A percentile compares a stretch with the other conserved stretches of the same genome.
These are phyloP conservation scores for Aspergillus egyptiacus DNA, from an alignment of 495 filamentous ascomycete species.

Conservation along the genomic window DNA sequence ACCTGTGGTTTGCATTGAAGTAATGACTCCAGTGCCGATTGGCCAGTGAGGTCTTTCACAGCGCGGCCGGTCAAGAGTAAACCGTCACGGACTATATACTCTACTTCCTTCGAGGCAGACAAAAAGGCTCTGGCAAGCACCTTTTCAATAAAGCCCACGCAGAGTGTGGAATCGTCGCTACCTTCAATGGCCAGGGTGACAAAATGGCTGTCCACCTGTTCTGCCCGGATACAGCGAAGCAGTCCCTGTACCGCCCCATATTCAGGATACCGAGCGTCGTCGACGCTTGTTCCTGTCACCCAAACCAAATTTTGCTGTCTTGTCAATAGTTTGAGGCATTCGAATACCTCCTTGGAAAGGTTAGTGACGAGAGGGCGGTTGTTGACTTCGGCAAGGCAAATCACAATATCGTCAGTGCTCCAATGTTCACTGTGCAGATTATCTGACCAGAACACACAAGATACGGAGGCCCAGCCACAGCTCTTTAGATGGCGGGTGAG, in stretches of 20 bases:
- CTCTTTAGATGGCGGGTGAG: neutral
- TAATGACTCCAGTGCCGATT: neutral
- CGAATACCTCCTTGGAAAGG: slow-evolving; percentile 1
- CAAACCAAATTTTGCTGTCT: neutral
- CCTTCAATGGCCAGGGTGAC: slow-evolving; percentile 13
- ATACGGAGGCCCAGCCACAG: neutral
- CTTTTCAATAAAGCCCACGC: neutral
- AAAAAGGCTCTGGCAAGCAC: neutral
- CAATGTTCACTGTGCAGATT: neutral
- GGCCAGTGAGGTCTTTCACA: neutral
- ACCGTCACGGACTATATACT: slow-evolving; percentile 4
- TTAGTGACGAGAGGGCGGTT: neutral
- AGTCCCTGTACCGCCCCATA: slow-evolving; percentile 1
- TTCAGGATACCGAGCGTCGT: slow-evolving; percentile 3
- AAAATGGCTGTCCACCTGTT: slow-evolving; percentile 17
- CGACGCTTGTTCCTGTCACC: neutral
- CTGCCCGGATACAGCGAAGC: slow-evolving; percentile 10
- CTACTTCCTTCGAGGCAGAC: neutral
- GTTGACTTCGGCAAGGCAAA: neutral
- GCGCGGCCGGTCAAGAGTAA: neutral
- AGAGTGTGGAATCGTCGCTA: neutral
- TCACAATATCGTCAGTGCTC: neutral
- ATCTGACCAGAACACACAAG: neutral
- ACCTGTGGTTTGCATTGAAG: neutral
- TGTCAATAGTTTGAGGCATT: neutral